Conservation (phyloP, 192 early-diverging fungal genomes). For the Borealophlyctis nickersoniae region DNA sequence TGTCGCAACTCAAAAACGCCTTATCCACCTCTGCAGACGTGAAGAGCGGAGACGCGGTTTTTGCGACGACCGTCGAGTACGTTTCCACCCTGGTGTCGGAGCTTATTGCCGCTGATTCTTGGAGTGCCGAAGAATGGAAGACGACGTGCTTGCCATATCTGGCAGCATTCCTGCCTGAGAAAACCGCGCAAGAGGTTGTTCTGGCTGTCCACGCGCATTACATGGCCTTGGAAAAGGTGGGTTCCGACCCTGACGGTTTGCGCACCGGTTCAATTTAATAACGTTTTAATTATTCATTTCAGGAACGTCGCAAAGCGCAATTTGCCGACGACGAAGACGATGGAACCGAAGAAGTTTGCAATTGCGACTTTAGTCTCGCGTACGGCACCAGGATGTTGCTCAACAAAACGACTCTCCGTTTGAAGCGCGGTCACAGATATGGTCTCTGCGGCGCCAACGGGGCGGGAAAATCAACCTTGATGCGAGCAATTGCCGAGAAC, state of each 20-base stretch:
- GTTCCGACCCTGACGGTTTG: not conserved
- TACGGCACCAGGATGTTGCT: slow-evolving; percentile 59
- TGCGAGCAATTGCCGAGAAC: slow-evolving; percentile 55
- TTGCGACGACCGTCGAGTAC: slow-evolving; percentile 23
- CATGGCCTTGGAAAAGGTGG: slow-evolving; percentile 22
- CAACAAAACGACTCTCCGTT: slow-evolving; percentile 53
- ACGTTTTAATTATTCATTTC: no score
- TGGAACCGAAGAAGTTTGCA: slow-evolving; percentile 53
- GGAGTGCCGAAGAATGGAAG: slow-evolving; percentile 34
- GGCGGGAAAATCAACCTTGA: slow-evolving; percentile 77
- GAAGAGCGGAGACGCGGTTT: slow-evolving; percentile 31
- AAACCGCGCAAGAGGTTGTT: slow-evolving; percentile 5
- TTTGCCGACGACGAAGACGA: slow-evolving; percentile 39
- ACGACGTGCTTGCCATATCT: slow-evolving; percentile 31
- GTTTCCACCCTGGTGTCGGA: slow-evolving; percentile 15
- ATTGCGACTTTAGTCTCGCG: slow-evolving; percentile 52
- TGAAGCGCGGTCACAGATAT: slow-evolving; percentile 74
- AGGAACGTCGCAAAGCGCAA: slow-evolving; percentile 32
- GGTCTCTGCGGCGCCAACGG: slow-evolving; percentile 80
- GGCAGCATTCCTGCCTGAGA: slow-evolving; percentile 25
- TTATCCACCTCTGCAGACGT: slow-evolving; percentile 22
- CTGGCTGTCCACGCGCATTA: slow-evolving; percentile 21
- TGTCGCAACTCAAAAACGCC: slow-evolving; percentile 19
- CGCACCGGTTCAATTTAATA: no score
- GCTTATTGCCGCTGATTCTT: slow-evolving; percentile 21